Base-by-base conservation (phyloP, 2,329 filamentous ascomycete genomes). In the Teratosphaeria destructans region DNA sequence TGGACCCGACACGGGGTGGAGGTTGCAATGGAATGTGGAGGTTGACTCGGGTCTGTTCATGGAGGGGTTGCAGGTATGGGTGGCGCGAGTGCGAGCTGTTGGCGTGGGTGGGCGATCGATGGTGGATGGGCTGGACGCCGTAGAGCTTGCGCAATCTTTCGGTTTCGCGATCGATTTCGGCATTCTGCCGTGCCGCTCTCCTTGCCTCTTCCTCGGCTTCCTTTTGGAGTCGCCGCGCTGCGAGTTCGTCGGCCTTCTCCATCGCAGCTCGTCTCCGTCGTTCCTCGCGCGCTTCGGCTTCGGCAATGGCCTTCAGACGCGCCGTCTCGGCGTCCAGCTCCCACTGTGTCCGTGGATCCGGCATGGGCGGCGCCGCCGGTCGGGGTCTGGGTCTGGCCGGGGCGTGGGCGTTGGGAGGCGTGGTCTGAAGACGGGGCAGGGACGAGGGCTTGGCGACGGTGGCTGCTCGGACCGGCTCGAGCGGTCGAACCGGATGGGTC, bases 151-250 rank as follows among this genome's bases (percentile, higher is more conserved):
- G 78, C 7, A 96, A 76, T 0, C 90, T 81, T 65, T 86, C 86
- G 0, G 90, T 95, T 73, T 96, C 92, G 52, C 84, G 83, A 39
- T 95, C 77, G 14, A 81, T 67, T 58, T 82, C 81, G 1, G 76
- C 78, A 62, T 84, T 77, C 60, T 75, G 78, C 32, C 75, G 60
- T 16, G 62, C 54, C 0, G 77, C 80, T 64, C 85, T 83, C 59
- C 79, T 81, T 29, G 87, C 84, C 68, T 91, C 87, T 52, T 72
- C 59, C 76, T 80, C 69, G 32, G 69, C 63, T 60, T 68, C 63
- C 67, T 80, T 81, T 67, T 85, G 82, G 58, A 88, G 82, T 49
- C 83, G 79, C 61, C 77, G 77, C 61, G 83, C 64, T 61, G 69
- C 69, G 0, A 77, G 79, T 65, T 88, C 85, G 66, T 88, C 85